phyloP scores from a whole-genome alignment of 768 basidiomycete species.

The Mycena epipterygia region DNA sequence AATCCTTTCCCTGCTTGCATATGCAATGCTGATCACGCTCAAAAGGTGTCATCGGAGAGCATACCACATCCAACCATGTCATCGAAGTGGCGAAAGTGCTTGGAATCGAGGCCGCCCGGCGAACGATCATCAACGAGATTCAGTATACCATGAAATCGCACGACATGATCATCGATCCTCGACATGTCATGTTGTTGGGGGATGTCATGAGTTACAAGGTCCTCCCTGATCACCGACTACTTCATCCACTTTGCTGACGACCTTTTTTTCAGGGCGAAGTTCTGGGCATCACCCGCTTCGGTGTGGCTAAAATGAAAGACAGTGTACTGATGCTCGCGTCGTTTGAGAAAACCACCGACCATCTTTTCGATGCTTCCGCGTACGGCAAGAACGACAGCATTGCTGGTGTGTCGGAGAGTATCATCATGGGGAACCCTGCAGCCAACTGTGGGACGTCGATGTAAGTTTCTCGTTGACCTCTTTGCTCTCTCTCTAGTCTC shows the following conservation, averaged over 20 bases:
- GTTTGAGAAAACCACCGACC: slow-evolving; percentile 99
- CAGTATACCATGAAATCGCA: slow-evolving; percentile 97
- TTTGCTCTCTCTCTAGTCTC: slow-evolving; percentile 7
- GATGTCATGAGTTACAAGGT: slow-evolving; percentile 99
- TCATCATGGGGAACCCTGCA: slow-evolving; percentile 98
- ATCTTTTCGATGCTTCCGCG: slow-evolving; percentile 97
- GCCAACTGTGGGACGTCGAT: slow-evolving; percentile 95
- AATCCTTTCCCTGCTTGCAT: neutral
- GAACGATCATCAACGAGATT: slow-evolving; percentile 96
- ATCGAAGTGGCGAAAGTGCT: slow-evolving; percentile 95
- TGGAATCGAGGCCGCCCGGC: slow-evolving; percentile 97
- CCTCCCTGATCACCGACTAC: slow-evolving; percentile 1
- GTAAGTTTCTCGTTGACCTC: slow-evolving; percentile 61
- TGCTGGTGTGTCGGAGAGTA: slow-evolving; percentile 98
- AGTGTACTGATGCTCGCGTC: slow-evolving; percentile 99
- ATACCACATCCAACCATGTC: slow-evolving; percentile 96
- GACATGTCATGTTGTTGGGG: slow-evolving; percentile 97
- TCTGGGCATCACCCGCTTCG: slow-evolving; percentile 97
- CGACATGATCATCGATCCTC: slow-evolving; percentile 98
- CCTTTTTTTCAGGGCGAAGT: slow-evolving; percentile 87
- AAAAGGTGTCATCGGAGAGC: slow-evolving; percentile 92
- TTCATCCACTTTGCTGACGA: neutral
- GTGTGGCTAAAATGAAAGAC: slow-evolving; percentile 99
- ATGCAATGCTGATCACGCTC: neutral
- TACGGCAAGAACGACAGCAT: slow-evolving; percentile 96